Evolutionary conservation across 768 basidiomycete species (phyloP), one percentile per base, ranked within the genome.

Genomic region (Lactarius pseudohatsudake): DNA sequence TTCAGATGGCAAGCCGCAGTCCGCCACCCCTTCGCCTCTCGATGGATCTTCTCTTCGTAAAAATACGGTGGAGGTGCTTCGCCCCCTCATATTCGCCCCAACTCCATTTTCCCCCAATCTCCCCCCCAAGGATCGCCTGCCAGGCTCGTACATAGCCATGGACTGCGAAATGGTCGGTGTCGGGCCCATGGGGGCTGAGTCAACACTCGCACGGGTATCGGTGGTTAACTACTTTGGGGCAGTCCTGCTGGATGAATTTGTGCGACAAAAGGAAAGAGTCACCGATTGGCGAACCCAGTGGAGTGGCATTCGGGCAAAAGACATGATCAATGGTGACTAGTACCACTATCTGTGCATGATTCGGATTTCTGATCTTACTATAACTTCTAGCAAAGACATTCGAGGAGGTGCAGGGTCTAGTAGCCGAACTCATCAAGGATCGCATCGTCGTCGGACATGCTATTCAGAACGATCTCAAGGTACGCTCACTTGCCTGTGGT

Each of bases 151-250:
- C 69, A 78, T 97, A 53, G 87, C 94, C 0, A 79, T 99, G 34
- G 96, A 99, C 76, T 98, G 96, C 72, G 96, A 98, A 77, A 97
- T 98, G 94, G 96, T 98, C 13, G 95, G 95, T 5, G 84, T 96
- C n/a, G 94, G 94, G 0, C 81, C 86, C n/a, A 82, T 88, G 30
- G 93, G 92, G 26, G 77, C 76, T 3, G 93, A 96, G 74, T 94
- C 91, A 0, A 88, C 90, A 0, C 82, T 97, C 16, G 96, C 94
- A 1, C 87, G 96, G 38, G 91, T 96, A 69, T 92, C 90, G 59
- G 74, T 97, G 47, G 94, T 98, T 64, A 96, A 98, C 76, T 96
- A 86, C 74, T 80, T 92, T 66, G 96, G 96, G 0, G 86, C 82
- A 1, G 81, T 91, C 32, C 79, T 89, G 50, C 75, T 97, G 69